Evolutionary conservation across 164 flowering plant genomes (phyloP), one percentile per base, ranked within the genome.

Genomic region (Malania oleifera): DNA sequence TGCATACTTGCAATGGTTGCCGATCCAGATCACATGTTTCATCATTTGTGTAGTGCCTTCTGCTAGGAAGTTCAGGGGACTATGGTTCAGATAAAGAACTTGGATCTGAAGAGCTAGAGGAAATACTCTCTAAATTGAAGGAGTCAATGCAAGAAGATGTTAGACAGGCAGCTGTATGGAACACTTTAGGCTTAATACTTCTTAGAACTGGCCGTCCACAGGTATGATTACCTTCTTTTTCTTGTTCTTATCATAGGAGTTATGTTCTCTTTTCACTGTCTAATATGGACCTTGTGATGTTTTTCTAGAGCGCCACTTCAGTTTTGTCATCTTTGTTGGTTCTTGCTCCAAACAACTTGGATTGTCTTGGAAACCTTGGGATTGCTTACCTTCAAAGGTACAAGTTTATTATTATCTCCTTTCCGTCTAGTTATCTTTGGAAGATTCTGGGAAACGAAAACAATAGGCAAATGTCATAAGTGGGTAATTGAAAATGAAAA

Each of bases 291-390:
- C 29, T 23, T 58, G 27, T 52, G 55, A 5, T 15, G 39, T 58
- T 23, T 67, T 26, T 71, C 31, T 60, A 86, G 93, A 86, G 78
- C 82, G 86, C 96, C 61, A 79, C 86, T 59, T 76, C 91, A 35
- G 79, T 92, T 58, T 76, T 89, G 43, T 84, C 96, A 38, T 72
- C 88, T 44, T 67, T 89, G 76, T 60, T 82, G 74, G 72, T 67
- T 40, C 26, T 82, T 61, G 82, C 59, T 13, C 86, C 97, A 11
- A 80, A 84, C 63, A 75, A 81, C 77, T 77, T 80, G 80, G 97
- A 92, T 76, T 83, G 95, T 70, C 82, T 92, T 52, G 89, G 81
- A 67, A 92, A 92, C 73, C 90, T 89, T 66, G 97, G 97, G 38
- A 64, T 84, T 57, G 93, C 93, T 56, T 81, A 82, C 76, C 84